phyloP scores from a whole-genome alignment of 169 alveolate species.

The Plasmodium relictum region DNA sequence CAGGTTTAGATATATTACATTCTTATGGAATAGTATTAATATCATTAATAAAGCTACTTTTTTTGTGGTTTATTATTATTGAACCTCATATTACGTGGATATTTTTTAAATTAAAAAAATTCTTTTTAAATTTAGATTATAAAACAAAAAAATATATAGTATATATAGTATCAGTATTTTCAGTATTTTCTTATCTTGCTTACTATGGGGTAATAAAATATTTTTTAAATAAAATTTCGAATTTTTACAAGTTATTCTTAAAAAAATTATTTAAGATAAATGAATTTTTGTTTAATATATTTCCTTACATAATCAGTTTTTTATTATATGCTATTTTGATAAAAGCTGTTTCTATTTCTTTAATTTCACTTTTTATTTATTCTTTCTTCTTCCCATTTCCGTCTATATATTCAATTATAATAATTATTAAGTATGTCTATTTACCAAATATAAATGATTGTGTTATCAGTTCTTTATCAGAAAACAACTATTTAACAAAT shows the following conservation, averaged over 20 bases:
- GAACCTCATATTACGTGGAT: conserved; percentile 56
- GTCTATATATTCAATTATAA: conserved; percentile 46
- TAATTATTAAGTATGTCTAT: conserved; percentile 45
- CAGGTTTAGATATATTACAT: conserved; percentile 27
- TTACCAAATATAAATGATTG: conserved; percentile 23
- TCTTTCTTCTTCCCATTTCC: conserved; percentile 61
- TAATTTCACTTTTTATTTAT: conserved; percentile 50
- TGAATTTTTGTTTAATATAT: conserved; percentile 29
- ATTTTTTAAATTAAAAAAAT: conserved; percentile 35
- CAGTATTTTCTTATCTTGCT: conserved; percentile 14
- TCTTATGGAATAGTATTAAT: conserved; percentile 69
- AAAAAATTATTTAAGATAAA: conserved; percentile 46
- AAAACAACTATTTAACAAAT: not conserved
- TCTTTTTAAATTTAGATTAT: conserved; percentile 18
- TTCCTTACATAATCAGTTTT: conserved; percentile 58
- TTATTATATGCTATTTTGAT: conserved; percentile 34
- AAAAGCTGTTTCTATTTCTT: conserved; percentile 38
- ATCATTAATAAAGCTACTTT: conserved; percentile 34
- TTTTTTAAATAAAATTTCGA: conserved; percentile 41
- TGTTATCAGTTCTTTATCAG: conserved; percentile 4
- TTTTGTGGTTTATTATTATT: conserved; percentile 59
- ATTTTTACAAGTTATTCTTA: conserved; percentile 21
- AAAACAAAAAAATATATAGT: conserved; percentile 48
- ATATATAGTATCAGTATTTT: not conserved
- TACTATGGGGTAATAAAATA: conserved; percentile 37